Percentiles rank a stretch among this genome's conserved stretches.
Conservation (phyloP, 2,329 filamentous ascomycete genomes). For the Juglanconis sp. region DNA sequence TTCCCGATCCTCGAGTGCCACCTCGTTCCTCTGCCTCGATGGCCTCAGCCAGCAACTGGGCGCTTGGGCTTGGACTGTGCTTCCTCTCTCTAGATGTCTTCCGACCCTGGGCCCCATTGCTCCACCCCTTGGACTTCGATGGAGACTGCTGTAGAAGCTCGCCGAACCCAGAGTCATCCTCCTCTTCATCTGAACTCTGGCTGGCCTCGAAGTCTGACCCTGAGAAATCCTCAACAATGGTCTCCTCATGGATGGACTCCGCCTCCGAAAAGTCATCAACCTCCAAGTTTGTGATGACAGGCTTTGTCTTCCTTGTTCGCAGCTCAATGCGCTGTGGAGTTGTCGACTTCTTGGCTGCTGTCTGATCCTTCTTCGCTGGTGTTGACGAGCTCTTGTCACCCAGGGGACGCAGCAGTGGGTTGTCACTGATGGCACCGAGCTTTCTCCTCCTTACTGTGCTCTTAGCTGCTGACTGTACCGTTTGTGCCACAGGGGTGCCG, state of each 20-base stretch:
- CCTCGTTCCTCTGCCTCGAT: conserved; percentile 6
- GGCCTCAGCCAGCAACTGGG: conserved; percentile 16
- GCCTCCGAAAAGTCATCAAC: background rate
- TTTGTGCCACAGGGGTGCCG: background rate
- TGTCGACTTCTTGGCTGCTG: background rate
- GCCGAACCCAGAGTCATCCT: background rate
- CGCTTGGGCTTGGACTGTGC: conserved; percentile 13
- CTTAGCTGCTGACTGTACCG: background rate
- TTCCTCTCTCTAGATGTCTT: background rate
- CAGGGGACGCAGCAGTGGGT: conserved; percentile 6
- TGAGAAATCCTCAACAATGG: conserved; percentile 13
- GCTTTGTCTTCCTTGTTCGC: background rate
- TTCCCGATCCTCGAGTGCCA: background rate
- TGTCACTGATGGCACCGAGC: conserved; percentile 8
- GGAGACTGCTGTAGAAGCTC: background rate
- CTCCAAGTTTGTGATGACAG: background rate
- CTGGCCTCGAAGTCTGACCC: conserved; percentile 10
- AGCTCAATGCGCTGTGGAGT: conserved; percentile 11
- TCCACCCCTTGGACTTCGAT: background rate
- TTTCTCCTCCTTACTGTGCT: conserved; percentile 13
- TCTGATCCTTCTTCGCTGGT: background rate
- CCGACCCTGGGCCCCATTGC: background rate
- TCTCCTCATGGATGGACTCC: conserved; percentile 14
- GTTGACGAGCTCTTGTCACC: background rate
- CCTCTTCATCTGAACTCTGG: conserved; percentile 1